Conservation (phyloP, 768 basidiomycete genomes). For the Leccinum ochraceum region DNA sequence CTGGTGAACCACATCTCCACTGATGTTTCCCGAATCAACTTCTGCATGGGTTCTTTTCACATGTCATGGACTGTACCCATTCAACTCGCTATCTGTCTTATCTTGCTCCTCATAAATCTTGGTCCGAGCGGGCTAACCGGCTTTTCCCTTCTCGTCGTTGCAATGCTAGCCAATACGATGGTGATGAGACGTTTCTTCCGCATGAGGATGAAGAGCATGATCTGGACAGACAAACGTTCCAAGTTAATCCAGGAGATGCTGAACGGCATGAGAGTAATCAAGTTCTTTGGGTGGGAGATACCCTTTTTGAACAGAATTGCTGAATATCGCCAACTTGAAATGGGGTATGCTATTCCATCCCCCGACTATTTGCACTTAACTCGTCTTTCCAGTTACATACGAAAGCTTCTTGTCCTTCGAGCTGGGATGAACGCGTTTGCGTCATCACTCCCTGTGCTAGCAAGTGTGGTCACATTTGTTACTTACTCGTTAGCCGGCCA, state of each 20-base stretch:
- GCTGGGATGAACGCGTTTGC: slow-evolving; percentile 68
- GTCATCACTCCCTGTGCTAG: slow-evolving; percentile 72
- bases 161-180: slow-evolving; percentile 69
- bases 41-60: slow-evolving; percentile 78
- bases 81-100: slow-evolving; percentile 74
- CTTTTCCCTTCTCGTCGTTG: slow-evolving; percentile 63
- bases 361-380: slow-evolving; percentile 4
- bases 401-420: slow-evolving; percentile 64
- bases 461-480: slow-evolving; percentile 75
- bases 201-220: slow-evolving; percentile 39
- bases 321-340: slow-evolving; percentile 70
- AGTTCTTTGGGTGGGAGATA: slow-evolving; percentile 86
- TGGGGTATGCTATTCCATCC: slow-evolving; percentile 43
- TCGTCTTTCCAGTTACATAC: slow-evolving; percentile 49
- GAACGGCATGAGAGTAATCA: slow-evolving; percentile 65
- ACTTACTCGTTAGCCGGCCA: slow-evolving; percentile 78
- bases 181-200: slow-evolving; percentile 66
- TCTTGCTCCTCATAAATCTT: slow-evolving; percentile 71
- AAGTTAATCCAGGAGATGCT: neutral
- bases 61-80: slow-evolving; percentile 45
- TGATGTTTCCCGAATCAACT: slow-evolving; percentile 90
- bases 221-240: neutral
- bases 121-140: slow-evolving; percentile 60
- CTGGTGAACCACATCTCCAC: slow-evolving; percentile 66
- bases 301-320: slow-evolving; percentile 78